Percentiles rank a stretch among this genome's conserved stretches.
Evolutionary conservation across 176 grass and related monocot genomes (phyloP).

Genomic region (Typha latifolia): DNA sequence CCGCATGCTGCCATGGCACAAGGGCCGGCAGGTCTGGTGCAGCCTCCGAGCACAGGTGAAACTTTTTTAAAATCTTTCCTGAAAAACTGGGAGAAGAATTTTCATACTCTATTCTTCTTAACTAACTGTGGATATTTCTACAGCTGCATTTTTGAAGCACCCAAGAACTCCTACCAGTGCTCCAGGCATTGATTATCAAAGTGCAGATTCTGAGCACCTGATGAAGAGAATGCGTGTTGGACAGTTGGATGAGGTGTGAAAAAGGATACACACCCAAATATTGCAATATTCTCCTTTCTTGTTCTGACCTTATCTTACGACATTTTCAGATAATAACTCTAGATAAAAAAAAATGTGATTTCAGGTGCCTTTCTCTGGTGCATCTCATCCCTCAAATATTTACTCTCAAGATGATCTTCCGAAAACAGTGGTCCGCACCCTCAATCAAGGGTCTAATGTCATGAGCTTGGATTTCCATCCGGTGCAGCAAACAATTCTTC

Average conservation of each 20-base stretch:
- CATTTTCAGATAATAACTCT: background rate
- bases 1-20: constrained; percentile 72
- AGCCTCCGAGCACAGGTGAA: constrained; percentile 75
- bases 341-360: constrained; percentile 8
- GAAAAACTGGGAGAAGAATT: background rate
- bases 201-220: constrained; percentile 94
- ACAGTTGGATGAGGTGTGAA: constrained; percentile 83
- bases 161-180: constrained; percentile 73
- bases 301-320: constrained; percentile 7
- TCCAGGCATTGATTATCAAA: constrained; percentile 90
- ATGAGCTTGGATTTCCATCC: constrained; percentile 98
- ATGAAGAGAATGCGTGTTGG: constrained; percentile 97
- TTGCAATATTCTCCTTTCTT: constrained; percentile 1
- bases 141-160: constrained; percentile 96
- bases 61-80: background rate
- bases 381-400: constrained; percentile 63
- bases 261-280: background rate
- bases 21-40: constrained; percentile 76
- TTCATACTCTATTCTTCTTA: constrained; percentile 2
- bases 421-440: constrained; percentile 65
- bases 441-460: constrained; percentile 95
- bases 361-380: constrained; percentile 91
- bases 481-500: constrained; percentile 90
- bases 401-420: constrained; percentile 98
- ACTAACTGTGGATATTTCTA: constrained; percentile 17